Conservation (phyloP, 768 basidiomycete species). For the Rhodotorula kratochvilovae region DNA sequence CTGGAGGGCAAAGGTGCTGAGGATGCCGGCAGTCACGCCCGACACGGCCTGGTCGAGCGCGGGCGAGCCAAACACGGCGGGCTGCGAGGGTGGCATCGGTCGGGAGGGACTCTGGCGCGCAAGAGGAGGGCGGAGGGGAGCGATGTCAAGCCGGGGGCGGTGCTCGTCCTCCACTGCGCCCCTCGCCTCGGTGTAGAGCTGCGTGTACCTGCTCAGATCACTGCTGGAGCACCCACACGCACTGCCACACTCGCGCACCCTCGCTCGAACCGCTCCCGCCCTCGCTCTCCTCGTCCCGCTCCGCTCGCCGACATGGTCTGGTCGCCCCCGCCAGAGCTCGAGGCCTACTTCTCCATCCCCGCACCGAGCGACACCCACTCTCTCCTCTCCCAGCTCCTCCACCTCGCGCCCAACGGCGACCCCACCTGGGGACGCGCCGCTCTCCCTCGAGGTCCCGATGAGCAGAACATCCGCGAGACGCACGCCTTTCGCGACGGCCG, state of each 20-base stretch:
- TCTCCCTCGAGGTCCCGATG: conserved; percentile 26
- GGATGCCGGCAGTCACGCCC: conserved; percentile 86
- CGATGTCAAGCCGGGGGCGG: too few relatives aligned
- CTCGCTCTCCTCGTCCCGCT: not conserved
- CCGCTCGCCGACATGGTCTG: conserved; percentile 4
- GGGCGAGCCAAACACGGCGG: conserved; percentile 17
- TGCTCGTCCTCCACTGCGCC: too few relatives aligned
- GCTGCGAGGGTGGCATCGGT: not conserved
- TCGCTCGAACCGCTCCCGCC: not conserved
- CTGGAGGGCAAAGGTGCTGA: conserved; percentile 91
- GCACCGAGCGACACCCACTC: conserved; percentile 10
- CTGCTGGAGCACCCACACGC: too few relatives aligned
- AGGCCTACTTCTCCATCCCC: conserved; percentile 20
- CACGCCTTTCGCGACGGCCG: conserved; percentile 23
- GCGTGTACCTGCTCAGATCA: too few relatives aligned
- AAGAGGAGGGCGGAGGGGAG: not conserved
- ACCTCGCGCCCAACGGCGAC: not conserved
- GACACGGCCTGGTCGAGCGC: conserved; percentile 87
- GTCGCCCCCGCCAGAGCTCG: not conserved
- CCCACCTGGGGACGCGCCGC: conserved; percentile 31
- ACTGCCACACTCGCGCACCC: too few relatives aligned
- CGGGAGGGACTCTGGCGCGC: not conserved
- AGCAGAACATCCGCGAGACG: conserved; percentile 10
- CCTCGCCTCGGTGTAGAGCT: too few relatives aligned
- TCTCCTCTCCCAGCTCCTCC: conserved; percentile 1